These are phyloP conservation scores for Neonectria faginata DNA, from an alignment of 2,329 filamentous ascomycete genomes.

Conservation along the genomic window DNA sequence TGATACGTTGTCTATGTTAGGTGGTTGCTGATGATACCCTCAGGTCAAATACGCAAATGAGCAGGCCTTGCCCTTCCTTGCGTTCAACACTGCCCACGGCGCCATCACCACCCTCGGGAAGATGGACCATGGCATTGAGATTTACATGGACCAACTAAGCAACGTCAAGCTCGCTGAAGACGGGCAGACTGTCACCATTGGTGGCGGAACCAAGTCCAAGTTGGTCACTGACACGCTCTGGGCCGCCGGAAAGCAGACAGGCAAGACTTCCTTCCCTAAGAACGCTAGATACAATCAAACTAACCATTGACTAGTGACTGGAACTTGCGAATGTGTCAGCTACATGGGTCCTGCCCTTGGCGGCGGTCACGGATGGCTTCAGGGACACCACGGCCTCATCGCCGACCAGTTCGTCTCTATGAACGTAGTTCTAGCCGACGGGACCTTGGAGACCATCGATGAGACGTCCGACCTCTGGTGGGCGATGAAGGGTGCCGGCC, in stretches of 20 bases:
- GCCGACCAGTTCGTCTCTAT: constrained; percentile 51
- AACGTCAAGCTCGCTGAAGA: constrained; percentile 56
- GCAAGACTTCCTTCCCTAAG: constrained; percentile 39
- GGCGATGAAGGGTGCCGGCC: constrained; percentile 51
- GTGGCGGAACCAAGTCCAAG: constrained; percentile 61
- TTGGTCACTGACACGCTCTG: constrained; percentile 61
- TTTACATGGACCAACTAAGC: constrained; percentile 59
- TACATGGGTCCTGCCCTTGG: constrained; percentile 48
- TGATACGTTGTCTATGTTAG: too few relatives aligned
- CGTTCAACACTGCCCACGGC: constrained; percentile 65
- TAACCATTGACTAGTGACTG: constrained; percentile 32
- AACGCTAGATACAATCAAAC: not conserved
- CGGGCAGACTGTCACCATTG: constrained; percentile 59
- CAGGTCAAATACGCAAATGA: constrained; percentile 59
- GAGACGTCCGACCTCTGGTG: constrained; percentile 49
- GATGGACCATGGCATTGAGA: constrained; percentile 63
- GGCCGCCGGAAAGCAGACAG: constrained; percentile 63
- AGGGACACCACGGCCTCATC: constrained; percentile 47
- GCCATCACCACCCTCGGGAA: constrained; percentile 60
- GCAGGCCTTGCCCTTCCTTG: constrained; percentile 62
- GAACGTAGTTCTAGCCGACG: constrained; percentile 50
- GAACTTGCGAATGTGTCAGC: constrained; percentile 46
- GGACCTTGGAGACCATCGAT: constrained; percentile 41
- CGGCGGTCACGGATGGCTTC: constrained; percentile 48
- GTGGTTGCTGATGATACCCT: not conserved